Conservation (phyloP, 495 filamentous ascomycete genomes). For the Zalerion maritima region DNA sequence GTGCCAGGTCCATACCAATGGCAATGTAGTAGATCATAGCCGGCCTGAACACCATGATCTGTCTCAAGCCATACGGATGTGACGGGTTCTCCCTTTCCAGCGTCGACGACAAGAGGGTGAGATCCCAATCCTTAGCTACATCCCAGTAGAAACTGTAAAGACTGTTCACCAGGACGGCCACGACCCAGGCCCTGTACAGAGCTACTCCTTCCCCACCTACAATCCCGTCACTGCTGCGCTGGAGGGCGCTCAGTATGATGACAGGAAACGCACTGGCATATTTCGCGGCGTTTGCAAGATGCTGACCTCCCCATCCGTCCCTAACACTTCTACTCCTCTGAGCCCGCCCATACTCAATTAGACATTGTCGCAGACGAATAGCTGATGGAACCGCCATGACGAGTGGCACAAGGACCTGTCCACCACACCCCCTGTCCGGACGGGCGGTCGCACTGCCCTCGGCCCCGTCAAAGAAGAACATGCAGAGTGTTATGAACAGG, state of each 20-base stretch:
- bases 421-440: constrained; percentile 71
- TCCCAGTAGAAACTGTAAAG: constrained; percentile 98
- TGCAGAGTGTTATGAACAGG: constrained; percentile 75
- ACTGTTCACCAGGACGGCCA: constrained; percentile 60
- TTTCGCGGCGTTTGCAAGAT: constrained; percentile 84
- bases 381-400: constrained; percentile 67
- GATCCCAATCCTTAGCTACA: constrained; percentile 89
- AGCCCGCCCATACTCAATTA: constrained; percentile 74
- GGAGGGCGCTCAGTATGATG: constrained; percentile 58
- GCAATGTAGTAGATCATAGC: constrained; percentile 64
- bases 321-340: too few species aligned
- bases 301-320: constrained; percentile 58
- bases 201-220: constrained; percentile 12
- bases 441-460: constrained; percentile 58
- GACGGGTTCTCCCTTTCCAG: constrained; percentile 37
- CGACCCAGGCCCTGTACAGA: constrained; percentile 39
- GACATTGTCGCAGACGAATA: constrained; percentile 82
- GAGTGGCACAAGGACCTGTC: constrained; percentile 56
- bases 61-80: constrained; percentile 64
- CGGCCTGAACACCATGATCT: constrained; percentile 52
- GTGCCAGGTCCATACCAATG: constrained; percentile 59
- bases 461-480: constrained; percentile 56
- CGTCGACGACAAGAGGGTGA: constrained; percentile 52
- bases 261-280: constrained; percentile 88
- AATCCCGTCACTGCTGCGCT: constrained; percentile 45